Conservation (phyloP, 345 rosid species). For the Alliaria petiolata region DNA sequence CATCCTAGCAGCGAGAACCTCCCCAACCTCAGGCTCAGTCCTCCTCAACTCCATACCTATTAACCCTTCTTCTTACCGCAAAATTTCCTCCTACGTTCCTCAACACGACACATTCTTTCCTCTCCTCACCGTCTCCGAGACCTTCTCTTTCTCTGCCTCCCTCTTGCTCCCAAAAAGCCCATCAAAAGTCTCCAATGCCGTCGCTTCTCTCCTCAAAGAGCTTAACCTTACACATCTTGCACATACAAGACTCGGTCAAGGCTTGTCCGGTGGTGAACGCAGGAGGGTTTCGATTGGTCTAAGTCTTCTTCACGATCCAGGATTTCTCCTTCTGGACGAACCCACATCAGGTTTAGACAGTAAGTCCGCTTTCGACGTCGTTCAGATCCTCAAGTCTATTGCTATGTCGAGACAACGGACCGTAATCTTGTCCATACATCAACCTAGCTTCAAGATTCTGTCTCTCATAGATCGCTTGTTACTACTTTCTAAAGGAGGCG, state of each 20-base stretch:
- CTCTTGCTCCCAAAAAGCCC: constrained; percentile 48
- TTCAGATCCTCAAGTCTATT: constrained; percentile 60
- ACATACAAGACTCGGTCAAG: constrained; percentile 46
- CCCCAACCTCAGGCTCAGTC: constrained; percentile 64
- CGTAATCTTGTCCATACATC: constrained; percentile 82
- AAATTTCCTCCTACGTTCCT: constrained; percentile 88
- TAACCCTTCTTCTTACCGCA: constrained; percentile 75
- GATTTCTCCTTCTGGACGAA: constrained; percentile 77
- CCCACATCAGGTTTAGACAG: constrained; percentile 94
- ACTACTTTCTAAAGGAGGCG: constrained; percentile 66
- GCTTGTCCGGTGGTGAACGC: constrained; percentile 79
- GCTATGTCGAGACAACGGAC: constrained; percentile 60
- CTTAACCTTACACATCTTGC: constrained; percentile 60
- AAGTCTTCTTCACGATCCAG: constrained; percentile 84
- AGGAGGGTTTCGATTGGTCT: constrained; percentile 83
- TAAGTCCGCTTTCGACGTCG: constrained; percentile 75
- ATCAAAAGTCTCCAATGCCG: constrained; percentile 25
- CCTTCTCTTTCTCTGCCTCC: constrained; percentile 65
- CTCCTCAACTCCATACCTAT: constrained; percentile 63
- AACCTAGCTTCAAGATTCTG: constrained; percentile 89
- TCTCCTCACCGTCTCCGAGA: constrained; percentile 73
- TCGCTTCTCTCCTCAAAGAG: constrained; percentile 56
- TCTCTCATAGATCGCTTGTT: constrained; percentile 59
- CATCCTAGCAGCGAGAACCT: constrained; percentile 78
- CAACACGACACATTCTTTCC: constrained; percentile 77